Evolutionary conservation across 2,329 filamentous ascomycete genomes (phyloP).

Genomic region (Juglanconis sp.): DNA sequence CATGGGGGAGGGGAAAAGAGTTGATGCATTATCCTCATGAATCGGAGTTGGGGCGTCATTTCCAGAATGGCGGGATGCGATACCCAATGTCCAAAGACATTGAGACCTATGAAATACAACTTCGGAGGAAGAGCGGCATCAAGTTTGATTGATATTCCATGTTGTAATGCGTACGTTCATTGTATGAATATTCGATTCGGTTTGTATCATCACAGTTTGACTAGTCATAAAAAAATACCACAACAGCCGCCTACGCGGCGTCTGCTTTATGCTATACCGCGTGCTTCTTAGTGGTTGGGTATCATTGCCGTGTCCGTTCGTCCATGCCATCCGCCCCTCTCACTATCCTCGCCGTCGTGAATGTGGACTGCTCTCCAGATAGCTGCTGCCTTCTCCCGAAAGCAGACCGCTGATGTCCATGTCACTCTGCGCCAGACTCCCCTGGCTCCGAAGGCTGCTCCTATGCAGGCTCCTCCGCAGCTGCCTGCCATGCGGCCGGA

Average conservation of each 20-base stretch:
- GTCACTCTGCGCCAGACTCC: constrained; percentile 36
- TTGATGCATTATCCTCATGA: constrained; percentile 3
- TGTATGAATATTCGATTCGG: not conserved
- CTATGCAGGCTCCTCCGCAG: constrained; percentile 18
- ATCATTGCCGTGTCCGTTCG: constrained; percentile 1
- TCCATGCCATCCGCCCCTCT: not conserved
- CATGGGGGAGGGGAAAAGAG: not conserved
- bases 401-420: constrained; percentile 56
- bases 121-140: not conserved
- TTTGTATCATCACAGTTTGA: not conserved
- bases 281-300: constrained; percentile 1
- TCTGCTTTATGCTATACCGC: not conserved
- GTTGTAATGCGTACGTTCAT: constrained; percentile 6
- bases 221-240: not conserved
- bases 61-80: not conserved
- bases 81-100: not conserved
- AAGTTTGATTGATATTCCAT: constrained; percentile 11
- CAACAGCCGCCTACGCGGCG: not conserved
- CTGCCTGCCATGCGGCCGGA: constrained; percentile 11
- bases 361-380: constrained; percentile 53
- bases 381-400: constrained; percentile 56
- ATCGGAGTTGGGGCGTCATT: constrained; percentile 13
- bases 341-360: constrained; percentile 31
- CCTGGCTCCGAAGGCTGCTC: constrained; percentile 14
- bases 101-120: not conserved